These are phyloP conservation scores for Fusarium coicis DNA, from an alignment of 2,329 filamentous ascomycete species.

Conservation along the genomic window DNA sequence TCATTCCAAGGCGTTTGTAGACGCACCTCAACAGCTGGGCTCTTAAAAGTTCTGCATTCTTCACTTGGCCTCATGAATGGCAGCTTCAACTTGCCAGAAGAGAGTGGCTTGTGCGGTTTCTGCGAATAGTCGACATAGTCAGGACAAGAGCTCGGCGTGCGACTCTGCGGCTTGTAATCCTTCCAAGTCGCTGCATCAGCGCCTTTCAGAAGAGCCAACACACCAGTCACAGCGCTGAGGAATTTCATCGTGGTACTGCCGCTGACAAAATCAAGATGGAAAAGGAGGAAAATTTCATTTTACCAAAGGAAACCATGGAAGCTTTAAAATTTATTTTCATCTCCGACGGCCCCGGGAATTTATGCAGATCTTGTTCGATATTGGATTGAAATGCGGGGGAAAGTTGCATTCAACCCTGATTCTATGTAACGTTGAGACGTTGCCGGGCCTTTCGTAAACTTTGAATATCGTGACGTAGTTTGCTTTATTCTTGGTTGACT, in stretches of 20 bases:
- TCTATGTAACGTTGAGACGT: constrained; percentile 22
- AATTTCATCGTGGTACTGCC: background rate
- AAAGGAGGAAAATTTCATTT: background rate
- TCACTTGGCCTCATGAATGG: constrained; percentile 23
- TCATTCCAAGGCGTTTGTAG: accelerated
- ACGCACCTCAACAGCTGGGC: constrained; percentile 2
- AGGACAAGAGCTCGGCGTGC: constrained; percentile 9
- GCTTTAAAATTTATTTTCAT: background rate
- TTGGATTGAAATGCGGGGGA: constrained; percentile 9
- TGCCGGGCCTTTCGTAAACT: constrained; percentile 6
- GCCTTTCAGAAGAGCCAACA: background rate
- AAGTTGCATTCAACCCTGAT: background rate
- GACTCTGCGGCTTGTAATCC: constrained; percentile 15
- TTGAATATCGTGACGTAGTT: constrained; percentile 18
- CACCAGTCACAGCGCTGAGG: background rate
- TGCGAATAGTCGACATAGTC: constrained; percentile 22
- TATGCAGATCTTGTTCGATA: background rate
- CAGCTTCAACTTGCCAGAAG: constrained; percentile 4
- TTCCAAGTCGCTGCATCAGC: constrained; percentile 4
- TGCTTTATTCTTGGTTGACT: background rate
- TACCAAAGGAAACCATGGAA: background rate
- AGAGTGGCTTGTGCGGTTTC: constrained; percentile 1
- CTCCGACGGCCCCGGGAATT: background rate
- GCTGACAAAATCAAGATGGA: accelerated
- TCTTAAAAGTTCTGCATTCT: constrained; percentile 27